These are phyloP conservation scores for Liriodendron chinense DNA, from an alignment of 164 flowering plant genomes.

Conservation along the genomic window DNA sequence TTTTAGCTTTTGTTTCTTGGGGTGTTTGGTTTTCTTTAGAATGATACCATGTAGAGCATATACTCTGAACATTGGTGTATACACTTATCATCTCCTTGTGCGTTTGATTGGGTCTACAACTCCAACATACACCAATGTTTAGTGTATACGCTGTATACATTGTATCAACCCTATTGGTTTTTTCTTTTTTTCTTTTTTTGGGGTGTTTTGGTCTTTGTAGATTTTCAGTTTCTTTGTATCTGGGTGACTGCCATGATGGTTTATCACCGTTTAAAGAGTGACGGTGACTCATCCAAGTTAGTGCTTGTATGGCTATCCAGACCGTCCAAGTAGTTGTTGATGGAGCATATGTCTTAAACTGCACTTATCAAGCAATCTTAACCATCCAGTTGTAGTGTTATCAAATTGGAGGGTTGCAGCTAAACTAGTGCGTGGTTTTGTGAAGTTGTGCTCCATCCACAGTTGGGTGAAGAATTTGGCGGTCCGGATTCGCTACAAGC, in stretches of 20 bases:
- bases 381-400: too few relatives aligned
- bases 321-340: background rate
- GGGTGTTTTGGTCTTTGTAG: background rate
- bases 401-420: background rate
- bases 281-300: background rate
- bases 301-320: too few relatives aligned
- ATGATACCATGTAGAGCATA: background rate
- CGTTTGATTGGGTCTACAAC: background rate
- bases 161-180: background rate
- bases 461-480: background rate
- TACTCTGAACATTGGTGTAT: background rate
- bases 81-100: background rate
- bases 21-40: conserved; percentile 1
- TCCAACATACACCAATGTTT: background rate
- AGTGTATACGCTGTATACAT: background rate
- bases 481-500: background rate
- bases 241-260: background rate
- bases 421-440: background rate
- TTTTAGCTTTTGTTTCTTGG: background rate
- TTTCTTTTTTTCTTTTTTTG: background rate
- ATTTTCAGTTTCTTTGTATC: background rate
- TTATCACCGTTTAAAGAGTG: background rate
- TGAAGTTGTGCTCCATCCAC: too few relatives aligned
- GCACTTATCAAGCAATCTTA: too few relatives aligned
- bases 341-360: background rate